Evolutionary conservation across 345 rosid genomes (phyloP).

Genomic region (Populus pruinosa): DNA sequence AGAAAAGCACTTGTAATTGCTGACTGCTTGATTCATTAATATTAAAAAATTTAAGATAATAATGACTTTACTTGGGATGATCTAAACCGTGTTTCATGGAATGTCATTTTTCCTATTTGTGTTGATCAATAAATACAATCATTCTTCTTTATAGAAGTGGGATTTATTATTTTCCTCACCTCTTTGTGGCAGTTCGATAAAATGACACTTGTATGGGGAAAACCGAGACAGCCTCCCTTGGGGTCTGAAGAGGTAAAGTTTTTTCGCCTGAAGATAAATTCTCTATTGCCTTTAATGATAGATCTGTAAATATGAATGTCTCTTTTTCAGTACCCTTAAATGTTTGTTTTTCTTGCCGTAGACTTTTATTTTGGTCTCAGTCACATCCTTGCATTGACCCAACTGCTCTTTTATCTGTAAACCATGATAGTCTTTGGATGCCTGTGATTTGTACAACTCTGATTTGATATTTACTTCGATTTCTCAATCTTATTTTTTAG

Average conservation of each 20-base stretch:
- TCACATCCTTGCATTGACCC: background rate
- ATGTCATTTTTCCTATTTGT: background rate
- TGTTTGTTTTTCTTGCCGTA: background rate
- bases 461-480: background rate
- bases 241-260: constrained; percentile 63
- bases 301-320: background rate
- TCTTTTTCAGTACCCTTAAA: background rate
- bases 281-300: background rate
- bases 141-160: background rate
- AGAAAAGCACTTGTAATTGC: background rate
- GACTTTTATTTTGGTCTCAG: background rate
- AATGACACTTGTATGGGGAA: constrained; percentile 79
- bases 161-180: background rate
- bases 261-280: background rate
- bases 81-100: background rate
- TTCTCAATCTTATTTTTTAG: background rate
- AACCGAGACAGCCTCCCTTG: constrained; percentile 79
- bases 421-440: background rate
- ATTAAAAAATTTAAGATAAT: background rate
- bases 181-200: constrained; percentile 71
- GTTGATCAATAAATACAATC: background rate
- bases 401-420: background rate
- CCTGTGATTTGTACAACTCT: background rate
- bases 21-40: background rate
- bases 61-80: background rate